phyloP scores from a whole-genome alignment of 139 green algal genomes.

The Volvox reticuliferus region DNA sequence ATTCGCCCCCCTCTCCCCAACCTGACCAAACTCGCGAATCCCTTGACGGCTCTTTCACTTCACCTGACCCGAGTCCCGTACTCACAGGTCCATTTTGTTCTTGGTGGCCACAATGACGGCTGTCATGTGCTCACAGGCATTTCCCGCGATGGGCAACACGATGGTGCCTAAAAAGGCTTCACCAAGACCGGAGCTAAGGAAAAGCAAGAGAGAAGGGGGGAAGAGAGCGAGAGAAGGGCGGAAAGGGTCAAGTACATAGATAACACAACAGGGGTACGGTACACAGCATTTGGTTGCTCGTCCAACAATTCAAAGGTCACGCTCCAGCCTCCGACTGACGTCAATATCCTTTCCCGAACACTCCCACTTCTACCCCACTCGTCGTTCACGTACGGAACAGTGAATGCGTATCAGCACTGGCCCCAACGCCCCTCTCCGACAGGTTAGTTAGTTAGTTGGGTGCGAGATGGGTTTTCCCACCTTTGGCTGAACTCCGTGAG shows the following conservation, averaged over 20 bases:
- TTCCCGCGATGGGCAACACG: slow-evolving; percentile 88
- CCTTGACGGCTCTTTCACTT: no score
- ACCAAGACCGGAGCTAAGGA: slow-evolving; percentile 73
- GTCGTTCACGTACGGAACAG: no score
- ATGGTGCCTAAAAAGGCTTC: slow-evolving; percentile 84
- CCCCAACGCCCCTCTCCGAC: not conserved
- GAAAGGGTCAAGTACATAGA: not conserved
- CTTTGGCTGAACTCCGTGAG: slow-evolving; percentile 80
- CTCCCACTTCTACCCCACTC: no score
- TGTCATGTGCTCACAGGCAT: slow-evolving; percentile 81
- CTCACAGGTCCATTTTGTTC: slow-evolving; percentile 92
- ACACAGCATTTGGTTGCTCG: not conserved
- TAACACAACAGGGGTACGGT: not conserved
- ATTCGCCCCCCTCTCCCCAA: no score
- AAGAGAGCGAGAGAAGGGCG: not conserved
- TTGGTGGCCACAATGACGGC: slow-evolving; percentile 79
- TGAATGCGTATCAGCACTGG: not conserved
- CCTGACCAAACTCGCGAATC: no score
- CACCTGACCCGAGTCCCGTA: no score
- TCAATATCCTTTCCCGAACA: not conserved
- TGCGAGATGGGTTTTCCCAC: not conserved
- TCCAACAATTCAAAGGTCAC: not conserved
- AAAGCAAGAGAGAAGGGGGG: not conserved
- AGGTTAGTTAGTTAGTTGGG: not conserved
- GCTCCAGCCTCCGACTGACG: not conserved